Conservation (phyloP, 805 yeast species). For the Pachysolen tannophilus region DNA sequence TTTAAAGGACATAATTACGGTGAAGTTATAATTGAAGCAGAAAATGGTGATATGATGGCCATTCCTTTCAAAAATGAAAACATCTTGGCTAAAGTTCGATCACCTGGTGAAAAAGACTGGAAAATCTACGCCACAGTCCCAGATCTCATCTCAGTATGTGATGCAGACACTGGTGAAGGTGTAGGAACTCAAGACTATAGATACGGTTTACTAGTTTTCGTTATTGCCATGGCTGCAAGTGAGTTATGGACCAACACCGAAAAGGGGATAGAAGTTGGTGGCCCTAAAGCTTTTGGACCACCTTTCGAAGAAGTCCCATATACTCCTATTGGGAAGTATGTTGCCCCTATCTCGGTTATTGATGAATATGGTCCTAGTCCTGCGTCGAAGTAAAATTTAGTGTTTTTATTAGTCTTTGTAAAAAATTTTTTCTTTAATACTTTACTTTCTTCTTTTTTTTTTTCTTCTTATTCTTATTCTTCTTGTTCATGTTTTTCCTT, state of each 20-base stretch:
- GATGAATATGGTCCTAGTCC: slow-evolving; percentile 21
- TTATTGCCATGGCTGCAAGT: slow-evolving; percentile 30
- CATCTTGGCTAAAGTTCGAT: slow-evolving; percentile 24
- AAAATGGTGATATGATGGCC: slow-evolving; percentile 9
- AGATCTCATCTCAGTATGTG: slow-evolving; percentile 33
- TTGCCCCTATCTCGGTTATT: slow-evolving; percentile 29
- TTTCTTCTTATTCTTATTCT: too few species aligned
- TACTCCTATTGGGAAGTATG: slow-evolving; percentile 27
- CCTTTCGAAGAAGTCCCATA: slow-evolving; percentile 27
- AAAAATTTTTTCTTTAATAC: too few species aligned
- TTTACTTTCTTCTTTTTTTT: too few species aligned
- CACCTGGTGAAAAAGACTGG: slow-evolving; percentile 14
- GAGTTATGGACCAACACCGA: slow-evolving; percentile 27
- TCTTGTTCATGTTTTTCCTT: too few species aligned
- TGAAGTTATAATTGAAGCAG: slow-evolving; percentile 24
- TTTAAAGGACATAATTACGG: slow-evolving; percentile 37
- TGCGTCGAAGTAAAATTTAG: too few species aligned
- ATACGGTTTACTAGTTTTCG: slow-evolving; percentile 36
- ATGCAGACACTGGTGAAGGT: slow-evolving; percentile 35
- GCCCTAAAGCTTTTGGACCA: slow-evolving; percentile 28
- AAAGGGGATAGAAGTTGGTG: slow-evolving; percentile 30
- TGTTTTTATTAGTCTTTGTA: too few species aligned
- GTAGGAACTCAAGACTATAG: slow-evolving; percentile 39
- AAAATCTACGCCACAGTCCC: slow-evolving; percentile 33
- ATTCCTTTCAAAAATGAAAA: slow-evolving; percentile 45